Percentiles rank a stretch among this genome's conserved stretches.
Conservation (phyloP, 495 filamentous ascomycete species). For the Penicillium paradoxum region DNA sequence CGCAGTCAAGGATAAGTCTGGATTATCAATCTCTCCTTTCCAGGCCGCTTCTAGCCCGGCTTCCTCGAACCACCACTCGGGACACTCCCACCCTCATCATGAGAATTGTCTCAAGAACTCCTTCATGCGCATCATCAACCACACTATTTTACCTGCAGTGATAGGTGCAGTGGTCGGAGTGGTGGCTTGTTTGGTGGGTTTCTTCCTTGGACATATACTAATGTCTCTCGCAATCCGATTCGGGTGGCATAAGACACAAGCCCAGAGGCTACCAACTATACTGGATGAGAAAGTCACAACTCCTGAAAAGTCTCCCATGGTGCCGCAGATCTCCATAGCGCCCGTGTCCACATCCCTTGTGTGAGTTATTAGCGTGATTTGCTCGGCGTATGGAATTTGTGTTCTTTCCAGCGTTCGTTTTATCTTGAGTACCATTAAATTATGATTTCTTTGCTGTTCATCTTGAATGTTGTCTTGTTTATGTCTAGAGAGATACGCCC, state of each 20-base stretch:
- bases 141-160: conserved; percentile 34
- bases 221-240: conserved; percentile 28
- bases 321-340: conserved; percentile 11
- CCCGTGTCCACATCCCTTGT: background rate
- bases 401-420: background rate
- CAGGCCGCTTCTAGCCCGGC: conserved; percentile 8
- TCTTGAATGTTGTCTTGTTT: too few relatives aligned
- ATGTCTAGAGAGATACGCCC: too few relatives aligned
- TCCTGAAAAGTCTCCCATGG: conserved; percentile 19
- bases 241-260: conserved; percentile 4
- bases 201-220: conserved; percentile 33
- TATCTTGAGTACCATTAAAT: too few relatives aligned
- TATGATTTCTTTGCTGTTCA: too few relatives aligned
- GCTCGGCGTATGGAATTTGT: background rate
- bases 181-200: conserved; percentile 37
- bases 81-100: conserved; percentile 11
- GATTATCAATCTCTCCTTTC: conserved; percentile 21
- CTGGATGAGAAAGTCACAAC: conserved; percentile 15
- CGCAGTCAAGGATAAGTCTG: conserved; percentile 1
- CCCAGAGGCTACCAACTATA: background rate
- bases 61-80: conserved; percentile 3
- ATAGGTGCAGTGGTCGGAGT: conserved; percentile 38
- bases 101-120: conserved; percentile 17
- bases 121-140: conserved; percentile 27
- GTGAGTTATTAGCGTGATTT: background rate